A percentile compares a stretch with the other conserved stretches of the same genome.
Conservation (phyloP, 345 rosid genomes). For the Pugionium dolabratum region DNA sequence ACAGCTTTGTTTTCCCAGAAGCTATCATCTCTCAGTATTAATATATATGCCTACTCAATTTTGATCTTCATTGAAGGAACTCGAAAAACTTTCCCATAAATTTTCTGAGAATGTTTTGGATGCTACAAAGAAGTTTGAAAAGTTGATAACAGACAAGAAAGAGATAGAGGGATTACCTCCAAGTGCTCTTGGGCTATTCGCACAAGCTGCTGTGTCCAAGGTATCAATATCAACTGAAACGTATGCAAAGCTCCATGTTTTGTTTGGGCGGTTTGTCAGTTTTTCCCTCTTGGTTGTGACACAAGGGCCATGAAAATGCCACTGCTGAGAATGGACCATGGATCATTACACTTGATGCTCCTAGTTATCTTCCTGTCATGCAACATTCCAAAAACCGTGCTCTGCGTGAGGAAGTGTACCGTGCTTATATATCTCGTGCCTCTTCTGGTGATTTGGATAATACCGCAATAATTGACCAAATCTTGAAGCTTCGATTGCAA, state of each 20-base stretch:
- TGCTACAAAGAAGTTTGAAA: conserved; percentile 89
- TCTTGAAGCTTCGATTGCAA: conserved; percentile 73
- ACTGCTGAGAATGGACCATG: conserved; percentile 87
- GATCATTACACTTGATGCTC: conserved; percentile 79
- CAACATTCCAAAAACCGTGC: conserved; percentile 87
- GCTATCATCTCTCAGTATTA: neutral
- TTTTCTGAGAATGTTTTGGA: conserved; percentile 88
- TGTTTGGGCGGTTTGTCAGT: neutral
- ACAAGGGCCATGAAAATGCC: conserved; percentile 78
- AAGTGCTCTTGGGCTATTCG: conserved; percentile 77
- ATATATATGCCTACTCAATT: conserved; percentile 29
- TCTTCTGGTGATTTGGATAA: conserved; percentile 82
- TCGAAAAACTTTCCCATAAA: conserved; percentile 72
- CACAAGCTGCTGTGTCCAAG: conserved; percentile 86
- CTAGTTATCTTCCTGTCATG: conserved; percentile 79
- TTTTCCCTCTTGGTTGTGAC: conserved; percentile 18
- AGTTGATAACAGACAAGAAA: conserved; percentile 70
- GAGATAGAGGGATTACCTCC: conserved; percentile 89
- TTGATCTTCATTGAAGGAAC: conserved; percentile 54
- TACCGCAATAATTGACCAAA: conserved; percentile 65
- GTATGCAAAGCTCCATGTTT: conserved; percentile 1
- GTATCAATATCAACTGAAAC: conserved; percentile 39
- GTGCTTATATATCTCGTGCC: conserved; percentile 69
- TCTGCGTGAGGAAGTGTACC: conserved; percentile 83
- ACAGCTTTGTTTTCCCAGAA: neutral